A percentile compares a stretch with the other conserved stretches of the same genome.
Conservation (phyloP, 345 rosid species). For the Psidium guajava region DNA sequence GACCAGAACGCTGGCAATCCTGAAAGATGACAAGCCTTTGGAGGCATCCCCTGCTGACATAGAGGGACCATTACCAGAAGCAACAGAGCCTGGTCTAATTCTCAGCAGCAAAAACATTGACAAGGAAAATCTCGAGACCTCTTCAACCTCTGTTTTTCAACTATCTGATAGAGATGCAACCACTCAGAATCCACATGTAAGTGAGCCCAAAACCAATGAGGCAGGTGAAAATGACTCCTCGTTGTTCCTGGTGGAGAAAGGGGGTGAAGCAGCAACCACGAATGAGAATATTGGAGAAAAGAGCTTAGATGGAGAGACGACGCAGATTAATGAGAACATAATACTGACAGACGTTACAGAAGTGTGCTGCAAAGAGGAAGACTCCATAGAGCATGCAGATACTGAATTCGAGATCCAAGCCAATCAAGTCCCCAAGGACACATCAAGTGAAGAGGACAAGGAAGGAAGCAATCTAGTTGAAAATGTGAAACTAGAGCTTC, state of each 20-base stretch:
- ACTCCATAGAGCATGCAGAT: too few relatives aligned
- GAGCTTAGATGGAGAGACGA: too few relatives aligned
- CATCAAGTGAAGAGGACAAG: neutral
- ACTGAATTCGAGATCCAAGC: neutral
- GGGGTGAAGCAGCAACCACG: slow-evolving; percentile 5
- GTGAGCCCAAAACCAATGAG: neutral
- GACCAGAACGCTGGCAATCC: slow-evolving; percentile 4
- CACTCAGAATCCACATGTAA: neutral
- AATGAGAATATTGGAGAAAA: neutral
- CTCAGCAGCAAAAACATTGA: neutral
- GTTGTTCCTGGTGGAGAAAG: slow-evolving; percentile 1
- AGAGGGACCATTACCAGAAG: neutral
- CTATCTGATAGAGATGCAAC: too few relatives aligned
- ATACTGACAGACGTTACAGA: too few relatives aligned
- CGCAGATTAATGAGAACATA: too few relatives aligned
- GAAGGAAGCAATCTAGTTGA: neutral
- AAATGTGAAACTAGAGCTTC: neutral
- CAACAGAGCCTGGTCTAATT: neutral
- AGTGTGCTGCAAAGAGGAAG: too few relatives aligned
- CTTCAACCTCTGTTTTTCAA: neutral
- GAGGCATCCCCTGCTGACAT: neutral
- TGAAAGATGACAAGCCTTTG: slow-evolving; percentile 1
- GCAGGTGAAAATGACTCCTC: neutral
- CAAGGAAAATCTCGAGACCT: neutral
- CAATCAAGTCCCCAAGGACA: slow-evolving; percentile 2